These are phyloP conservation scores for Platanus orientalis DNA, from an alignment of 164 flowering plant species.

Conservation along the genomic window DNA sequence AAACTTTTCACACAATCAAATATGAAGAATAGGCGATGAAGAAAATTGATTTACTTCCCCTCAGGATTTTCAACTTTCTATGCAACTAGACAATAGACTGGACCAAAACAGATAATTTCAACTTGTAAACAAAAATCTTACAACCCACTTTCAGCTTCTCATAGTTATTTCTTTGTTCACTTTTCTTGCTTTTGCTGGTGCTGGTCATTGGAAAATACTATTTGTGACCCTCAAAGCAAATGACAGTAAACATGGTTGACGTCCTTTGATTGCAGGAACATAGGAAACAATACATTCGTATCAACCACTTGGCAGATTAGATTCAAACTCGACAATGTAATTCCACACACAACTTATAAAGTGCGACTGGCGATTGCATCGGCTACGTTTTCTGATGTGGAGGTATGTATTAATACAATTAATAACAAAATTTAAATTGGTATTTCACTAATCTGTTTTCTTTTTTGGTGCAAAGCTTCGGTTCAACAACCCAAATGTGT, in stretches of 20 bases:
- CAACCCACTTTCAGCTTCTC: no score
- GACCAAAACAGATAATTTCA: no score
- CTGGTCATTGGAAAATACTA: no score
- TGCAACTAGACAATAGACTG: no score
- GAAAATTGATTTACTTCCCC: no score
- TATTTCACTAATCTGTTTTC: background rate
- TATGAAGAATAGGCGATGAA: no score
- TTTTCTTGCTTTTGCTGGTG: no score
- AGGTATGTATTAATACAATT: conserved; percentile 7
- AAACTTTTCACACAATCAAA: no score
- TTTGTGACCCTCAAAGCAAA: no score
- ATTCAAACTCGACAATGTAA: conserved; percentile 22
- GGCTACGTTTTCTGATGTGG: conserved; percentile 24
- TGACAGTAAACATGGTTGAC: background rate
- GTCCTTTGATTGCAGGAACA: conserved; percentile 33
- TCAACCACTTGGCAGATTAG: conserved; percentile 53
- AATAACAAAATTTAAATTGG: background rate
- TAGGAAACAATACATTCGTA: conserved; percentile 27
- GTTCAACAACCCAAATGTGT: background rate
- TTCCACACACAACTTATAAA: conserved; percentile 14
- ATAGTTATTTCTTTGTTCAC: no score
- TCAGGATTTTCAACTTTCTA: no score
- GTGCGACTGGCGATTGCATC: conserved; percentile 33
- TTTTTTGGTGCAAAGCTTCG: background rate
- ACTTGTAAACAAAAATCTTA: no score